A percentile compares a stretch with the other conserved stretches of the same genome.
phyloP scores from a whole-genome alignment of 768 basidiomycete species.

The Steccherinum ochraceum region DNA sequence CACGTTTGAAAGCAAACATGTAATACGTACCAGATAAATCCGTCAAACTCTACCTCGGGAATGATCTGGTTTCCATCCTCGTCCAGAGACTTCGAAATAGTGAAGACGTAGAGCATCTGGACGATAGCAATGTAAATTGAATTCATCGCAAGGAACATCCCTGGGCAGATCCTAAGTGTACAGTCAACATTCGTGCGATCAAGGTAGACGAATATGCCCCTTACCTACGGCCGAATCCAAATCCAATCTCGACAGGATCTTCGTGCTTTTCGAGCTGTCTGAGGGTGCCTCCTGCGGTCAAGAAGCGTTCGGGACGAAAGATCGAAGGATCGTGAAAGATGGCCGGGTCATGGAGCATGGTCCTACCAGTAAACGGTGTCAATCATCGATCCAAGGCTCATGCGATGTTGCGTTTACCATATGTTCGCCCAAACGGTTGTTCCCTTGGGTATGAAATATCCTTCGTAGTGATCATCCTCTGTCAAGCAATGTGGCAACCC shows the following conservation, averaged over 20 bases:
- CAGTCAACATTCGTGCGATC: background rate
- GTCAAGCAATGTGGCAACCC: conserved; percentile 20
- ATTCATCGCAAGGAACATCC: conserved; percentile 21
- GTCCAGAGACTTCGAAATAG: conserved; percentile 16
- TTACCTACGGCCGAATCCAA: conserved; percentile 18
- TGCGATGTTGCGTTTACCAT: conserved; percentile 13
- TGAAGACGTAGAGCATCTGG: conserved; percentile 18
- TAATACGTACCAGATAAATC: conserved; percentile 20
- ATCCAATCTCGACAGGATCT: conserved; percentile 13
- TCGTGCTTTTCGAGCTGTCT: conserved; percentile 14
- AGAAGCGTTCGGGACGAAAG: conserved; percentile 25
- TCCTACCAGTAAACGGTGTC: no score
- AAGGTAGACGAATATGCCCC: background rate
- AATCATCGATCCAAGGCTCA: no score
- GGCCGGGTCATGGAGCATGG: conserved; percentile 21
- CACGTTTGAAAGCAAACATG: background rate
- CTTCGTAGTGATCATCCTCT: conserved; percentile 22
- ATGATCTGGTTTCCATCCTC: conserved; percentile 16
- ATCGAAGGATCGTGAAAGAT: conserved; percentile 18
- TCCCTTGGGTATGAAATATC: conserved; percentile 20
- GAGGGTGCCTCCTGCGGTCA: conserved; percentile 10
- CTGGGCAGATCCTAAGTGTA: conserved; percentile 22
- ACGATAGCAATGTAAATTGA: conserved; percentile 22
- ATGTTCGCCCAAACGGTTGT: conserved; percentile 25
- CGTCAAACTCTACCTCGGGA: conserved; percentile 18